Evolutionary conservation across 306 rosid genomes (phyloP), one percentile per base, ranked within the genome.

Genomic region (Corylus americana): DNA sequence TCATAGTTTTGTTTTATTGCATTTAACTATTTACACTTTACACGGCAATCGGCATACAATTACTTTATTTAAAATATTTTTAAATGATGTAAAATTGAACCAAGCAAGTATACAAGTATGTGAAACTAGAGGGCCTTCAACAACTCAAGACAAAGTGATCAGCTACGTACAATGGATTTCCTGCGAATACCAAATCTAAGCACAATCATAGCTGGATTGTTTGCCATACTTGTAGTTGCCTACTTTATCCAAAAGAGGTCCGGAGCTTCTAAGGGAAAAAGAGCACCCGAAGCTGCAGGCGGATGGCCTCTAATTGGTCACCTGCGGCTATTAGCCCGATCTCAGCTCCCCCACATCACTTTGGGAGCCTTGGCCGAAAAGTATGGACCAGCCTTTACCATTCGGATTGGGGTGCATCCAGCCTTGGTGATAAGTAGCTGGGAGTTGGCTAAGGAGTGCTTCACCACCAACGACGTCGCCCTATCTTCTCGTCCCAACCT

Each of bases 251-350:
- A 45, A 12, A 78, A 0, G 18, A 72, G 63, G 51, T 49, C 50
- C 5, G 18, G 14, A 11, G 27, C 78, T 49, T 11, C 14, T 18
- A 70, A 47, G 35, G 17, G 4, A 45, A 74, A 59, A 14, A 74
- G 62, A 62, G 81, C 84, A 59, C 94, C 92, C 1, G 75, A 86
- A 79, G 88, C 86, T 3, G 53, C 79, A 0, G 92, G 94, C 2
- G 90, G 90, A 1, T 90, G 93, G 97, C 97, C 97, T 11, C 20
- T 92, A 18, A 77, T 92, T 18, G 97, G 97, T 14, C 93, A 92
- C 37, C 85, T 92, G 25, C 81, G 4, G 44, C 84, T 87, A n/a
- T 75, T 90, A 11, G 48, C 64, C 5, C 84, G 81, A 55, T 67
- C 82, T 0, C 39, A 73, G 18, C 89, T 83, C 48, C 85, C 87